Evolutionary conservation across 495 filamentous ascomycete genomes (phyloP), one percentile per base, ranked within the genome.

Genomic region (Hypoxylon fuscum): DNA sequence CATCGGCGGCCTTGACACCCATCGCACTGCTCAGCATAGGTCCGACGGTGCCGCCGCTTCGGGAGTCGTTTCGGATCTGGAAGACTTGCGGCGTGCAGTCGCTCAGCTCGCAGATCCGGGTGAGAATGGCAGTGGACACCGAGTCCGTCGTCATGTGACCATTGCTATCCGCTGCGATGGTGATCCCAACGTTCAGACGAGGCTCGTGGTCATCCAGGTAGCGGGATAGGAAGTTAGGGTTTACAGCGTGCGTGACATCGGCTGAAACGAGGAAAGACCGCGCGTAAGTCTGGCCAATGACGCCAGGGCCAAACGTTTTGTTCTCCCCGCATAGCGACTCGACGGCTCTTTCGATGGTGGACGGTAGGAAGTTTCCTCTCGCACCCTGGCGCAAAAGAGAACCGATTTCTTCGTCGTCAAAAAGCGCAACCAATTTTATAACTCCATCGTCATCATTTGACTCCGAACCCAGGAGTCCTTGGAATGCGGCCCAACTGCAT

Each of bases 401-500:
- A 53, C 95, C 95, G 61, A 98, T 95, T 71, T 98, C 95, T 70
- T 98, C 95, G 68, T 96, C 90, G 70, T 98, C 95, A 72, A 97
- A 97, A 69, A 96, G 88, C 20, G 87, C 91, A 25, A 95, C 90
- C 54, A 96, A 77, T 77, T 93, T 93, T 69, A 98, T 87, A 34
- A 86, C 81, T 47, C 85, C 82, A 12, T 78, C 76, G 17, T 77
- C 71, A 23, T 77, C 75, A 52, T 76, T 72, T 42, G 74, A 57
- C 37, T 87, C 81, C 10, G 83, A 75, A 32, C 88, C 87, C 14
- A 97, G 79, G 0, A 98, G 86, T 3, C 87, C 95, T 76, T 96
- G 87, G 51, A 96, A 87, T 12, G 95, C 95, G 11, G 93, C 85
- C 83, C 88, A 98, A 45, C 90, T 93, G 82, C 95, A 97, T 49